These are phyloP conservation scores for Eucalyptus grandis DNA, from an alignment of 345 rosid species.

Conservation along the genomic window DNA sequence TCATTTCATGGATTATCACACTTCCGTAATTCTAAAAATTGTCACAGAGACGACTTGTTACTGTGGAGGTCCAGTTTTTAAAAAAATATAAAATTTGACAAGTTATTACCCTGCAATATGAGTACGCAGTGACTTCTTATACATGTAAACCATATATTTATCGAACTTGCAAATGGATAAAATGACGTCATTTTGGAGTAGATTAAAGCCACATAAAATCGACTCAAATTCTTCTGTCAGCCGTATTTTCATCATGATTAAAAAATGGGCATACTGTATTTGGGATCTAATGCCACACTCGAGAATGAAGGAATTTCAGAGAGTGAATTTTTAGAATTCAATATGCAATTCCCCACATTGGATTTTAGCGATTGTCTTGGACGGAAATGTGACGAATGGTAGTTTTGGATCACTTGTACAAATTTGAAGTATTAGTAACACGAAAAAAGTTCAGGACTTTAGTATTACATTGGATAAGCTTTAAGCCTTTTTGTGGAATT, in stretches of 20 bases:
- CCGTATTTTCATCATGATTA: background rate
- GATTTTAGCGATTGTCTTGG: background rate
- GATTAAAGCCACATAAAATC: background rate
- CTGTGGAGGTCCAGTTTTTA: background rate
- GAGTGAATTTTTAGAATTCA: background rate
- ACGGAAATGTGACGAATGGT: background rate
- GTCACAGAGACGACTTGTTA: background rate
- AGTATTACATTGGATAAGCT: background rate
- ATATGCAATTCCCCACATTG: background rate
- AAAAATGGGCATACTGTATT: background rate
- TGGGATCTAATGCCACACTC: background rate
- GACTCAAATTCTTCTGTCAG: too few species aligned
- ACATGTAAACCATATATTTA: background rate
- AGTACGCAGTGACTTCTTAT: background rate
- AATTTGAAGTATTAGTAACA: background rate
- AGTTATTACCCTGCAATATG: background rate
- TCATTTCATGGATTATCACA: background rate
- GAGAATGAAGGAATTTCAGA: background rate
- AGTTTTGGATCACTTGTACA: background rate
- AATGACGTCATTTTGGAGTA: background rate
- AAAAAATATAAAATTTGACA: background rate
- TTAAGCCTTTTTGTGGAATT: background rate
- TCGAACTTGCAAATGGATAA: background rate
- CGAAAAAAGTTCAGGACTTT: background rate
- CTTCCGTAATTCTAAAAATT: background rate